These are phyloP conservation scores for Nitzschia sp. DNA, from an alignment of 108 stramenopile species.

Conservation along the genomic window DNA sequence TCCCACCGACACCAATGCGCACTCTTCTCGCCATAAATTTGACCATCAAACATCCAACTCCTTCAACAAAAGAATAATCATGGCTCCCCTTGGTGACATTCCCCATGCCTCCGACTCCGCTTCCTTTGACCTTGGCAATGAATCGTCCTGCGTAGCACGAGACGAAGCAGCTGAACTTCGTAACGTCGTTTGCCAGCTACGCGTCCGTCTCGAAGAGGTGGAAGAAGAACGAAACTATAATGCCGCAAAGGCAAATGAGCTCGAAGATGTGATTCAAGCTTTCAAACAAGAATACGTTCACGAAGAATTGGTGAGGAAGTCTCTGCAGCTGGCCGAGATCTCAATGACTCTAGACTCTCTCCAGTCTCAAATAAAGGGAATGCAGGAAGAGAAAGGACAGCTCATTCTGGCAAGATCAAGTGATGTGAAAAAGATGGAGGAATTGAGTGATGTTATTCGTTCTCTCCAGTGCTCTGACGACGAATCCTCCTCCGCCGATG, in stretches of 20 bases:
- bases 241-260: conserved; percentile 32
- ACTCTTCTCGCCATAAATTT: neutral
- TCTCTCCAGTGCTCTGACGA: conserved; percentile 20
- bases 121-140: neutral
- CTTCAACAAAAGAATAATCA: neutral
- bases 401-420: neutral
- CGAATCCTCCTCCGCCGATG: conserved; percentile 5
- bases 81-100: conserved; percentile 1
- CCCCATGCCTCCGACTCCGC: neutral
- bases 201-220: conserved; percentile 17
- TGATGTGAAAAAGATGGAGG: conserved; percentile 14
- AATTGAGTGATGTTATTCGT: conserved; percentile 16
- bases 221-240: conserved; percentile 29
- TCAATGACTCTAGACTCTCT: conserved; percentile 9
- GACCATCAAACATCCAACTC: neutral
- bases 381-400: conserved; percentile 5
- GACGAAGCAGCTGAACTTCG: conserved; percentile 23
- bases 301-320: conserved; percentile 12
- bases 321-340: conserved; percentile 14
- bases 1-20: neutral
- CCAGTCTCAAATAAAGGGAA: neutral
- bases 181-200: conserved; percentile 21
- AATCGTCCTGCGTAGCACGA: neutral
- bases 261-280: neutral
- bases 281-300: conserved; percentile 5